Base-by-base conservation (phyloP, 495 filamentous ascomycete genomes). In the Jackrogersella multiformis region DNA sequence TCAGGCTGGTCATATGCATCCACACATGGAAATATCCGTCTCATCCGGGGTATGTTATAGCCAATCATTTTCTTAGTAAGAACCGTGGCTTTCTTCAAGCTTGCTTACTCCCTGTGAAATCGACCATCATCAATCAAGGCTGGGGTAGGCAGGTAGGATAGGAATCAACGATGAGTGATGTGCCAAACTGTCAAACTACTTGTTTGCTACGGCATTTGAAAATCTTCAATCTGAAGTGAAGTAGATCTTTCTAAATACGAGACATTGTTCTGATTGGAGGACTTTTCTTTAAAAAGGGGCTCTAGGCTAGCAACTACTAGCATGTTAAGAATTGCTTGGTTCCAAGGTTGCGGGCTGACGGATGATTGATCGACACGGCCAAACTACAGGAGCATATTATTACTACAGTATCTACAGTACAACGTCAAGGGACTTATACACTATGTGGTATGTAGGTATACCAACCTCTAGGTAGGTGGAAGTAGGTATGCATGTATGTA, bases 1-100 rank as follows among this genome's bases (percentile, higher is more conserved):
- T n/a, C n/a, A 69, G 66, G 66, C 28, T 64, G 60, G 66, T 64
- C 48, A 59, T 67, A 38, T 23, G 58, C 46, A 63, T 55, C 64
- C 64, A 62, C 64, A 67, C 30, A 57, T 65, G 66, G 61, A 65
- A 65, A 51, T 65, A 54, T 62, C 67, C 67, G 67, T 70, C 56
- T 42, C 57, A 70, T 60, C 67, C 67, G 67, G 53, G 32, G 26
- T n/a, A 12, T 36, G 21, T 44, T 46, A 5, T 53, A 12, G 30
- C 67, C 67, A 70, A 70, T 66, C 57, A 30, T 58, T 26, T 57
- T 38, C 1, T 46, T 28, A 2, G 21, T 12, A 48, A 13, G 32
- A 20, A 61, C 52, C 61, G 42, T 58, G 67, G 56, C 24, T 56
- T 49, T 41, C 36, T 44, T 42, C 41, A 66, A 21, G 42, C 30